A percentile compares a stretch with the other conserved stretches of the same genome.
phyloP scores from a whole-genome alignment of 306 rosid genomes.

The Cicer yamashitae region DNA sequence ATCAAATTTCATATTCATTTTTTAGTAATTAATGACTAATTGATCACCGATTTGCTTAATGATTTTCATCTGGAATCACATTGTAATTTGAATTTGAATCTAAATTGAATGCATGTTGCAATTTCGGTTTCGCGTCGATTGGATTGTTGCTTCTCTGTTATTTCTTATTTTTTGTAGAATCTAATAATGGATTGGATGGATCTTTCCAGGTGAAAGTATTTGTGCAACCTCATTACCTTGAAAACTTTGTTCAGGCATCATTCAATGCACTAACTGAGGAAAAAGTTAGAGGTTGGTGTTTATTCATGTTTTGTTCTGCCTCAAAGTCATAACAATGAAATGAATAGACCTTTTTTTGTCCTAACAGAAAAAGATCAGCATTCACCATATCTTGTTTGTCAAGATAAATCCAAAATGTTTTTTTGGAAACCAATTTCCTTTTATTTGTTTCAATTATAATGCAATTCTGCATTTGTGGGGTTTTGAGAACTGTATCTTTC shows the following conservation, averaged over 20 bases:
- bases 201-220: constrained; percentile 90
- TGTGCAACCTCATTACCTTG: constrained; percentile 80
- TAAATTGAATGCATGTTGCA: constrained; percentile 1
- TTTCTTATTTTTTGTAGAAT: constrained; percentile 4
- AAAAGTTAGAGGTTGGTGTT: constrained; percentile 77
- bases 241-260: constrained; percentile 92
- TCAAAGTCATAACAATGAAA: constrained; percentile 18
- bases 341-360: constrained; percentile 5
- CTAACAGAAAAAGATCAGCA: neutral
- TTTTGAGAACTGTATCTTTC: constrained; percentile 21
- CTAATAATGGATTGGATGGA: constrained; percentile 40
- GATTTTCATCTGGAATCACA: constrained; percentile 5
- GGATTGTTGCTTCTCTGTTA: constrained; percentile 5
- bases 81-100: constrained; percentile 25
- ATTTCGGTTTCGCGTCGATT: constrained; percentile 5
- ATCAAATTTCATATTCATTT: neutral
- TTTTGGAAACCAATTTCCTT: neutral
- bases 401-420: constrained; percentile 13
- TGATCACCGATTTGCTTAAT: neutral
- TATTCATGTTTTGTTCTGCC: constrained; percentile 20
- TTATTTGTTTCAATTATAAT: constrained; percentile 14
- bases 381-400: constrained; percentile 15
- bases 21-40: constrained; percentile 5
- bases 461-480: constrained; percentile 25
- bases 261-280: constrained; percentile 80